Percentiles rank a stretch among this genome's conserved stretches.
phyloP scores from a whole-genome alignment of 306 rosid species.

The Cicer judaicum region DNA sequence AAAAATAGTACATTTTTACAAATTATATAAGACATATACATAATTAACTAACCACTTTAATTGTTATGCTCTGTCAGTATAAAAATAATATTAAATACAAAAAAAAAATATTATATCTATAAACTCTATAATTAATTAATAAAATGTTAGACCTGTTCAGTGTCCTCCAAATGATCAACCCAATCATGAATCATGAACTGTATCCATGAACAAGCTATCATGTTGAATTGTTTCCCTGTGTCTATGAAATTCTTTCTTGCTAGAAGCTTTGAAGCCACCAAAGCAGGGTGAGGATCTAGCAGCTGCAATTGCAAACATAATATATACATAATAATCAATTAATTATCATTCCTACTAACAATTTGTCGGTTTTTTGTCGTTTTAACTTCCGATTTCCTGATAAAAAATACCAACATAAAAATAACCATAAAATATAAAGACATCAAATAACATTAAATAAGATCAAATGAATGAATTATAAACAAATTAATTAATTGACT shows the following conservation, averaged over 20 bases:
- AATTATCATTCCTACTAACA: too few species aligned
- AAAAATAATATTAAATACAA: too few species aligned
- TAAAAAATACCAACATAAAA: neutral
- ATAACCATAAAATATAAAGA: neutral
- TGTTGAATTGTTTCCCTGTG: constrained; percentile 72
- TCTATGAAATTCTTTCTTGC: constrained; percentile 67
- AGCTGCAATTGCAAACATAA: constrained; percentile 42
- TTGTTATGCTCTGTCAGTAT: too few species aligned
- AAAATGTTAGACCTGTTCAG: constrained; percentile 52
- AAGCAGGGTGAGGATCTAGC: constrained; percentile 68
- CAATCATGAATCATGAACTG: constrained; percentile 92
- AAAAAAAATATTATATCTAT: too few species aligned
- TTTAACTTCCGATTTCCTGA: too few species aligned
- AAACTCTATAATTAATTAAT: neutral
- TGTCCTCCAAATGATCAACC: constrained; percentile 84
- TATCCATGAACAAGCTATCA: constrained; percentile 81
- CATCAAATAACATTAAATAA: neutral
- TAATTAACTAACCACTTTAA: too few species aligned
- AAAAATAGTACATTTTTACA: too few species aligned
- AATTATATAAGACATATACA: too few species aligned
- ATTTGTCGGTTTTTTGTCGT: too few species aligned
- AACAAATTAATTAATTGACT: neutral
- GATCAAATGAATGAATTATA: neutral
- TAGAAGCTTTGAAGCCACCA: constrained; percentile 70
- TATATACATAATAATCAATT: neutral